Percentiles rank a stretch among this genome's conserved stretches.
phyloP scores from a whole-genome alignment of 495 filamentous ascomycete genomes.

The Neurospora sp. region DNA sequence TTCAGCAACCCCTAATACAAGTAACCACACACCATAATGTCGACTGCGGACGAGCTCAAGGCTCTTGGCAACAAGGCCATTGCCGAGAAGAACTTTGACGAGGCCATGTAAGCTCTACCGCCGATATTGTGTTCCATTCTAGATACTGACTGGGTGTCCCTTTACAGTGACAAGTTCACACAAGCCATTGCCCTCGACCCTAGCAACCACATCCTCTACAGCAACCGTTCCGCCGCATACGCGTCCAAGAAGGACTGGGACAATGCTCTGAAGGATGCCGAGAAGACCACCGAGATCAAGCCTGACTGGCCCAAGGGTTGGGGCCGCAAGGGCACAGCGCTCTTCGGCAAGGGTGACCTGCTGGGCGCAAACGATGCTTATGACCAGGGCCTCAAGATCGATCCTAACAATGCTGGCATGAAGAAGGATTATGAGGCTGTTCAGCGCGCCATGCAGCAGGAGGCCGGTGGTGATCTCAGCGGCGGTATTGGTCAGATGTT shows the following conservation, averaged over 20 bases:
- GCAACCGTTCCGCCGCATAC: slow-evolving; percentile 94
- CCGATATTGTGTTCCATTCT: neutral
- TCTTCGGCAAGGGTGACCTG: slow-evolving; percentile 78
- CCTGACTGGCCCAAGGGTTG: slow-evolving; percentile 97
- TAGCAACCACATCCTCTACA: slow-evolving; percentile 89
- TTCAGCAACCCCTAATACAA: neutral
- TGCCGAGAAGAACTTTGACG: slow-evolving; percentile 87
- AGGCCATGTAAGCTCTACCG: slow-evolving; percentile 70
- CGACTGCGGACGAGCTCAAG: slow-evolving; percentile 61
- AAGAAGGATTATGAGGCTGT: slow-evolving; percentile 78
- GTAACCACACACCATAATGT: slow-evolving; percentile 19
- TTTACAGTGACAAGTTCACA: slow-evolving; percentile 77
- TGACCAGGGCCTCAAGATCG: slow-evolving; percentile 81
- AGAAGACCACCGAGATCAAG: slow-evolving; percentile 87
- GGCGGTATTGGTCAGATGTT: slow-evolving; percentile 83
- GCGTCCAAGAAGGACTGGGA: slow-evolving; percentile 81
- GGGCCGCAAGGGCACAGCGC: slow-evolving; percentile 81
- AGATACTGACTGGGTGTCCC: neutral
- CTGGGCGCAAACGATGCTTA: slow-evolving; percentile 80
- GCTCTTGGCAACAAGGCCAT: slow-evolving; percentile 98
- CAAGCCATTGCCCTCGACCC: slow-evolving; percentile 86
- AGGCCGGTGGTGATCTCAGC: slow-evolving; percentile 50
- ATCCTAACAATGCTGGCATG: slow-evolving; percentile 84
- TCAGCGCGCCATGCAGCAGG: slow-evolving; percentile 81
- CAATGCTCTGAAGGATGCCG: slow-evolving; percentile 77